Conservation (phyloP, 768 basidiomycete genomes). For the Suillus subaureus region DNA sequence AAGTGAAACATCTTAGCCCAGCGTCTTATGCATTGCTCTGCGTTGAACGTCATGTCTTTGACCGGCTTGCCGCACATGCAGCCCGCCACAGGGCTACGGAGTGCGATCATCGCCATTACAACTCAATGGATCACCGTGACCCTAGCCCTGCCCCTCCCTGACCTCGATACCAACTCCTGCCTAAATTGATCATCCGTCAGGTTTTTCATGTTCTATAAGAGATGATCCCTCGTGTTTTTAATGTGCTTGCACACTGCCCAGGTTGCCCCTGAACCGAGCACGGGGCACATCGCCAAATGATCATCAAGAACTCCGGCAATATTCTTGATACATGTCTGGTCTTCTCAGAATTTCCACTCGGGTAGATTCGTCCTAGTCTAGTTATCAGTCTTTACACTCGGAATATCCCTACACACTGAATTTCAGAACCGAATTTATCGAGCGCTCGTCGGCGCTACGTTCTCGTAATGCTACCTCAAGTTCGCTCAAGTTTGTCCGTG, state of each 20-base stretch:
- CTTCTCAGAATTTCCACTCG: background rate
- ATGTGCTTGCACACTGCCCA: background rate
- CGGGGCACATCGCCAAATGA: background rate
- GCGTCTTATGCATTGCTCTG: too few species aligned
- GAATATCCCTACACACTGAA: background rate
- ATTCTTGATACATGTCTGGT: background rate
- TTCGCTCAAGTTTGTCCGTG: background rate
- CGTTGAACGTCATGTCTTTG: background rate
- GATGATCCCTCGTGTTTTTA: slow-evolving; percentile 5
- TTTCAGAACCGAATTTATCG: background rate
- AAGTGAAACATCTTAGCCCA: too few species aligned
- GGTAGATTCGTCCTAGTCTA: background rate
- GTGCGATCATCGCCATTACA: background rate
- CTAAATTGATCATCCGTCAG: slow-evolving; percentile 2
- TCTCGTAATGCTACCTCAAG: background rate
- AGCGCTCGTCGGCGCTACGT: background rate
- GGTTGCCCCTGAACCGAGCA: background rate
- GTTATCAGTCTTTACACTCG: background rate
- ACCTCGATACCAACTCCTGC: background rate
- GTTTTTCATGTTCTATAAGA: background rate
- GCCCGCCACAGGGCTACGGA: background rate
- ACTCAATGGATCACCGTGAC: background rate
- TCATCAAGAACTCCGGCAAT: background rate
- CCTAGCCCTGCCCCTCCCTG: background rate
- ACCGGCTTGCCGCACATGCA: background rate